A percentile compares a stretch with the other conserved stretches of the same genome.
These are phyloP conservation scores for Penstemon davidsonii DNA, from an alignment of 257 asterid species.

Conservation along the genomic window DNA sequence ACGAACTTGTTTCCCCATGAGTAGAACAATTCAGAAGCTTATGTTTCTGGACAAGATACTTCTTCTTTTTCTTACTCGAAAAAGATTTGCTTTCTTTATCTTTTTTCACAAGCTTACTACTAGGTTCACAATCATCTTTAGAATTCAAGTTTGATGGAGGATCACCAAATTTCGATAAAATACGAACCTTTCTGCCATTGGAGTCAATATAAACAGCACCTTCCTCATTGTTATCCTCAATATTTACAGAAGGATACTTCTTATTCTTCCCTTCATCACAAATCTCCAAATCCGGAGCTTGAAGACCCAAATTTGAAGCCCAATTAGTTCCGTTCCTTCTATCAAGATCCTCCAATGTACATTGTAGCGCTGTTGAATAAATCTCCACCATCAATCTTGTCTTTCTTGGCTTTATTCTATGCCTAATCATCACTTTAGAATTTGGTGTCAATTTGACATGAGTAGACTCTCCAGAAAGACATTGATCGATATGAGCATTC, in stretches of 20 bases:
- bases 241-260: conserved; percentile 26
- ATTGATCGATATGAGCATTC: conserved; percentile 96
- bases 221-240: conserved; percentile 48
- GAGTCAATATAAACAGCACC: conserved; percentile 79
- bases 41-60: conserved; percentile 40
- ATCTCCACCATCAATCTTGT: conserved; percentile 72
- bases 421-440: conserved; percentile 51
- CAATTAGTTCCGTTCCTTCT: conserved; percentile 79
- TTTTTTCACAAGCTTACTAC: conserved; percentile 36
- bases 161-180: conserved; percentile 61
- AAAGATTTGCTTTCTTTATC: conserved; percentile 45
- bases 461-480: conserved; percentile 74
- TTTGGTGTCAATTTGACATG: conserved; percentile 40
- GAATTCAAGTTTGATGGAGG: conserved; percentile 33
- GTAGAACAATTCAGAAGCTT: conserved; percentile 47
- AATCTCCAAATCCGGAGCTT: conserved; percentile 43
- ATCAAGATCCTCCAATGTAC: conserved; percentile 93
- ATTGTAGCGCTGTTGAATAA: conserved; percentile 58
- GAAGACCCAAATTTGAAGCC: conserved; percentile 49
- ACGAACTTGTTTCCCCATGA: conserved; percentile 38
- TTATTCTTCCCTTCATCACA: conserved; percentile 36
- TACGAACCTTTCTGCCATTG: conserved; percentile 77
- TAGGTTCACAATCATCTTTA: conserved; percentile 34
- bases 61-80: conserved; percentile 44
- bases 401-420: conserved; percentile 73